Conservation (phyloP, 1,284 basidiomycete genomes). For the Ustilago tritici region DNA sequence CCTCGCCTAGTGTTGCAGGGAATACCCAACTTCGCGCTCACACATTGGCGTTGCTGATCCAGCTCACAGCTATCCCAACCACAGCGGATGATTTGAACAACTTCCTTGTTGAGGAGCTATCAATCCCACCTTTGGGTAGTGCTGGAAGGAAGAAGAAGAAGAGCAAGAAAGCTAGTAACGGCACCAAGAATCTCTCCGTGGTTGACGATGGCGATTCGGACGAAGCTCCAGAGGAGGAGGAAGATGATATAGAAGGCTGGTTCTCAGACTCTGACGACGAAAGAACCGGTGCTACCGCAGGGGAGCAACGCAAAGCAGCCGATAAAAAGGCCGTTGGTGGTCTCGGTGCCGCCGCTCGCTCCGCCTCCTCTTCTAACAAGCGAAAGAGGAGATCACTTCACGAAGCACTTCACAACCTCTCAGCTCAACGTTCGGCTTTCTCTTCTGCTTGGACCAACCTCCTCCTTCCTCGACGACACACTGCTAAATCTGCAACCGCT, state of each 20-base stretch:
- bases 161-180: constrained; percentile 31
- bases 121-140: constrained; percentile 21
- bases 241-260: constrained; percentile 73
- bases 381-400: constrained; percentile 64
- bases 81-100: constrained; percentile 80
- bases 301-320: constrained; percentile 29
- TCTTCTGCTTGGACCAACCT: constrained; percentile 81
- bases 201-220: constrained; percentile 65
- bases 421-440: constrained; percentile 82
- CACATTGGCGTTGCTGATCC: constrained; percentile 81
- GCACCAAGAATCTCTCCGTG: constrained; percentile 48
- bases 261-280: constrained; percentile 65
- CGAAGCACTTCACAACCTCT: constrained; percentile 75
- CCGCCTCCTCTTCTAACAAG: constrained; percentile 46
- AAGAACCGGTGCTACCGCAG: constrained; percentile 58
- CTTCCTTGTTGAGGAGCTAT: constrained; percentile 78
- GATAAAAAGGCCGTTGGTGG: constrained; percentile 37
- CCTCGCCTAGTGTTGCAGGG: constrained; percentile 39
- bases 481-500: constrained; percentile 17
- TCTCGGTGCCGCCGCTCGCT: constrained; percentile 27
- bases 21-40: constrained; percentile 73
- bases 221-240: constrained; percentile 52
- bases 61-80: constrained; percentile 84
- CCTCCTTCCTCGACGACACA: constrained; percentile 72
- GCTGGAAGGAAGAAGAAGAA: constrained; percentile 37